phyloP scores from a whole-genome alignment of 2,329 filamentous ascomycete genomes.

The Fusarium haematococcum region DNA sequence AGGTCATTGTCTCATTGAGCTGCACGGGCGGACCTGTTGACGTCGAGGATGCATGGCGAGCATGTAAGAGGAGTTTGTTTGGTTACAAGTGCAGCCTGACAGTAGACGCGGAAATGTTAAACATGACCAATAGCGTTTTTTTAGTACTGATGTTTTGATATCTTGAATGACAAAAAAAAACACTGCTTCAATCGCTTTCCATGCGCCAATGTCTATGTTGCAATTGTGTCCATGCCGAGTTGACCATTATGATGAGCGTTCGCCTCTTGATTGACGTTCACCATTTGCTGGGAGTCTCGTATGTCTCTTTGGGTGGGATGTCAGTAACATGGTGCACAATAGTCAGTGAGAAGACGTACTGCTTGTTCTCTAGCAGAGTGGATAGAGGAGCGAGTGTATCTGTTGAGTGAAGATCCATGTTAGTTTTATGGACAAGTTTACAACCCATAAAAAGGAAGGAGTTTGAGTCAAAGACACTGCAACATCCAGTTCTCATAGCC shows the following conservation, averaged over 20 bases:
- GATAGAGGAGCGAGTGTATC: slow-evolving; percentile 58
- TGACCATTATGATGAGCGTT: slow-evolving; percentile 6
- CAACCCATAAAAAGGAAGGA: no score
- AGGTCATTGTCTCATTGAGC: slow-evolving; percentile 11
- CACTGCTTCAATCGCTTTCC: slow-evolving; percentile 11
- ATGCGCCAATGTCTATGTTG: slow-evolving; percentile 25
- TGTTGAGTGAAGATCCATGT: slow-evolving; percentile 22
- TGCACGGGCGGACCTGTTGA: slow-evolving; percentile 20
- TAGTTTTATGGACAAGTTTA: not conserved
- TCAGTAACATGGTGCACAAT: slow-evolving; percentile 3
- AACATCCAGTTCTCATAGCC: not conserved
- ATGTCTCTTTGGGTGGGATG: slow-evolving; percentile 6
- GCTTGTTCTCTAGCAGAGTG: slow-evolving; percentile 51
- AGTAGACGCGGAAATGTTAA: slow-evolving; percentile 38
- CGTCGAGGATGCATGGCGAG: slow-evolving; percentile 22
- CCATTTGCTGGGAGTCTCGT: slow-evolving; percentile 30
- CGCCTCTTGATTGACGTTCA: slow-evolving; percentile 24
- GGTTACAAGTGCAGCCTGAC: slow-evolving; percentile 14
- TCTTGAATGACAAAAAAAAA: not conserved
- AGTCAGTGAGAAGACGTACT: slow-evolving; percentile 19
- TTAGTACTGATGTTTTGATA: slow-evolving; percentile 4
- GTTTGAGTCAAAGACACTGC: not conserved
- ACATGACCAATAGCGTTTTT: slow-evolving; percentile 23
- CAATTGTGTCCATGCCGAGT: not conserved
- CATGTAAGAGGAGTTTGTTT: slow-evolving; percentile 36